Conservation (phyloP, 2,329 filamentous ascomycete genomes). For the Coniella vitis region DNA sequence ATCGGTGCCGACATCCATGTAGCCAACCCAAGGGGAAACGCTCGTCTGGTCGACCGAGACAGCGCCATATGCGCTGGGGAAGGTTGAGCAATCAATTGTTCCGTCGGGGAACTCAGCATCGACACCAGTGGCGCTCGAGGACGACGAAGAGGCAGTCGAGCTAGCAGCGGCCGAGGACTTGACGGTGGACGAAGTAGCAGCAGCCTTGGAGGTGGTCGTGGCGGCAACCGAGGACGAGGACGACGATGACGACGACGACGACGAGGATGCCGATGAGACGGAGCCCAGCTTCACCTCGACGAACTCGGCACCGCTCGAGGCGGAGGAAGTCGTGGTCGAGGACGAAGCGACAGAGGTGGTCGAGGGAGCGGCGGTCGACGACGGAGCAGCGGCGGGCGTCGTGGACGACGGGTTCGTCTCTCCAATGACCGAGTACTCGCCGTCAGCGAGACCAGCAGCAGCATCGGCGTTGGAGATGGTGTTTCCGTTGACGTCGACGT, state of each 20-base stretch:
- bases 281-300: conserved; percentile 38
- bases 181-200: too few relatives aligned
- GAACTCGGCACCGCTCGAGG: conserved; percentile 38
- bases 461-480: conserved; percentile 57
- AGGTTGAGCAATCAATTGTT: conserved; percentile 59
- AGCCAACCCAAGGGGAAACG: conserved; percentile 69
- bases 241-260: conserved; percentile 20
- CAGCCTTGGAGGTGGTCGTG: conserved; percentile 19
- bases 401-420: conserved; percentile 48
- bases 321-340: conserved; percentile 27
- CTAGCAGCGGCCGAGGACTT: conserved; percentile 4
- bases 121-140: conserved; percentile 44
- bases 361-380: conserved; percentile 25
- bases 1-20: conserved; percentile 48
- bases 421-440: conserved; percentile 61
- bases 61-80: conserved; percentile 75
- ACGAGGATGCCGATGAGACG: conserved; percentile 22
- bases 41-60: conserved; percentile 61
- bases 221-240: conserved; percentile 21
- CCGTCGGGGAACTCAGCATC: conserved; percentile 69
- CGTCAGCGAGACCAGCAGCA: conserved; percentile 62
- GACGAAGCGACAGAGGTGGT: conserved; percentile 28
- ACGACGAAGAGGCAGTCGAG: conserved; percentile 14
- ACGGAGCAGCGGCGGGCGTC: conserved; percentile 28
- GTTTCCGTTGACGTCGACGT: conserved; percentile 58